Base-by-base conservation (phyloP, 2,329 filamentous ascomycete species). In the Beauveria brongniartii region DNA sequence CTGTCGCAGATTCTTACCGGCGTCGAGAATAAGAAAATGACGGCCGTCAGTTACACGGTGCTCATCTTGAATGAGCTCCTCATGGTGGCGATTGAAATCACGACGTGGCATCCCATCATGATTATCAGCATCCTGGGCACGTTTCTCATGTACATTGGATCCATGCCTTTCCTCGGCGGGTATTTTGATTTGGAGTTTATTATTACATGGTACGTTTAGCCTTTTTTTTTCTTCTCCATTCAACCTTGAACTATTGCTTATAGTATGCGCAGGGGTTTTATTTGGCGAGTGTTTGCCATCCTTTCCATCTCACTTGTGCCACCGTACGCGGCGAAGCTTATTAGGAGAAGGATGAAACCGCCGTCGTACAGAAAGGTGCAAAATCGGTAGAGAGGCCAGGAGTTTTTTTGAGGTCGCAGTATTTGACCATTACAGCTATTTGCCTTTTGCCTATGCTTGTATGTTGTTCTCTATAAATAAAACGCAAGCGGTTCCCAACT, bases 31-130 rank as follows among this genome's bases (percentile, higher is more conserved):
- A 79, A 82, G 14, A 80, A 78, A 63, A 96, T 99, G 87, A 90
- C 97, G 59, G 86, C 90, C 26, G 90, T 99, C 51, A 92, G 88
- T 62, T 99, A 96, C 71, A 95, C 93, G 0, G 91, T 92, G 0
- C 83, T 99, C 2, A 86, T 99, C 5, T 78, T 97, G 64, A 99
- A 97, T 73, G 94, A 99, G 72, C 82, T 99, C 63, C 83, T 95
- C 67, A 99, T 99, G 95, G 94, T 97, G 2, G 93, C 92, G 3
- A 91, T 96, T 62, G 90, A 96, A 71, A 90, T 99, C 67, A 96
- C 91, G 3, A 99, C 94, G 0, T 99, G 94, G 94, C 94, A 97
- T 73, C 89, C 89, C 44, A 81, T 93, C 64, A 97, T 97, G 92
- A 87, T 96, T 59, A 77, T 90, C 56, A 88, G 83, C 66, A 89